A percentile compares a stretch with the other conserved stretches of the same genome.
Evolutionary conservation across 2,329 filamentous ascomycete genomes (phyloP).

Genomic region (Neofusicoccum ribis): DNA sequence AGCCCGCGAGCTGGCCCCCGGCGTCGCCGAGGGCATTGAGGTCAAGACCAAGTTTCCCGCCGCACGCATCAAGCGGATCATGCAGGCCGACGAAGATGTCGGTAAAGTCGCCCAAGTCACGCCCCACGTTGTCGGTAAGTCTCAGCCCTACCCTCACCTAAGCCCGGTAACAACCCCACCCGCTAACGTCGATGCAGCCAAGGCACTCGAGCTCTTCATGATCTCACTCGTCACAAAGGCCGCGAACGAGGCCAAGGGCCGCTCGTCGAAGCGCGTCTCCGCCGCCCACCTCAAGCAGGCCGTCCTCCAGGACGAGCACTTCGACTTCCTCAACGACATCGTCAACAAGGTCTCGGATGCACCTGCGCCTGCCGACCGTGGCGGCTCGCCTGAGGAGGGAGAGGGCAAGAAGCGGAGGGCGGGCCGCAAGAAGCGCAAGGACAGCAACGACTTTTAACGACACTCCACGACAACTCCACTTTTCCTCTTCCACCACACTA

Average conservation of each 20-base stretch:
- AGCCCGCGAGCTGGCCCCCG: slow-evolving; percentile 26
- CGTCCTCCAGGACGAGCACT: slow-evolving; percentile 83
- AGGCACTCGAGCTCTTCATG: slow-evolving; percentile 97
- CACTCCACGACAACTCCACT: neutral
- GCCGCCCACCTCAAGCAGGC: slow-evolving; percentile 90
- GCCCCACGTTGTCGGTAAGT: slow-evolving; percentile 81
- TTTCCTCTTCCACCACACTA: neutral
- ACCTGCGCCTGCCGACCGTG: slow-evolving; percentile 46
- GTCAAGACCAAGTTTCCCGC: slow-evolving; percentile 97
- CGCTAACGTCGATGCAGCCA: slow-evolving; percentile 54
- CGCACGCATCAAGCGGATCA: slow-evolving; percentile 96
- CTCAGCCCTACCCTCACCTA: slow-evolving; percentile 1
- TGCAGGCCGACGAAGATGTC: slow-evolving; percentile 98
- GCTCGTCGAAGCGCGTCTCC: slow-evolving; percentile 85
- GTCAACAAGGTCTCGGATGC: slow-evolving; percentile 78
- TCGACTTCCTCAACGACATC: slow-evolving; percentile 91
- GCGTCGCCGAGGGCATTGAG: slow-evolving; percentile 59
- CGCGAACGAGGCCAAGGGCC: slow-evolving; percentile 77
- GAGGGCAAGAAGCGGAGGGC: slow-evolving; percentile 48
- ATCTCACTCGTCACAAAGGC: slow-evolving; percentile 88
- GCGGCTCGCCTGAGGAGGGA: slow-evolving; percentile 46
- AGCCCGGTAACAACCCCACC: neutral
- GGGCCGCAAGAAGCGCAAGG: slow-evolving; percentile 39
- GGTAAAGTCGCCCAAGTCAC: slow-evolving; percentile 98
- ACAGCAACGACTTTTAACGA: slow-evolving; percentile 37